A percentile compares a stretch with the other conserved stretches of the same genome.
These are phyloP conservation scores for Tremella mesenterica DNA, from an alignment of 768 basidiomycete species.

Conservation along the genomic window DNA sequence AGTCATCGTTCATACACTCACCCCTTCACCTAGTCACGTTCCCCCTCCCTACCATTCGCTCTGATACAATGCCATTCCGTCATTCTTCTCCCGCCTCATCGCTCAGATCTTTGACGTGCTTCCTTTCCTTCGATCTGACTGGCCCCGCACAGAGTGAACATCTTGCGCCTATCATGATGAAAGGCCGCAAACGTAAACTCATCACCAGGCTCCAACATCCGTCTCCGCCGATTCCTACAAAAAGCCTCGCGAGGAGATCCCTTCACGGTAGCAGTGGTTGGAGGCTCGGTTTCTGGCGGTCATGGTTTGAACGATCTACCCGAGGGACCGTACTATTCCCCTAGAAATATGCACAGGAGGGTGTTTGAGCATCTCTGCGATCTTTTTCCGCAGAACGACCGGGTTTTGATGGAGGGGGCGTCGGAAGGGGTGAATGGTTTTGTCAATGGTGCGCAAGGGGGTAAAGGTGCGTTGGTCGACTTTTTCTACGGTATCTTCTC, in stretches of 20 bases:
- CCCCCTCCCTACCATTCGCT: too few relatives aligned
- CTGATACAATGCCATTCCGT: too few relatives aligned
- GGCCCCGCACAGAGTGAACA: slow-evolving; percentile 10
- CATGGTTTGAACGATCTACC: slow-evolving; percentile 10
- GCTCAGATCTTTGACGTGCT: too few relatives aligned
- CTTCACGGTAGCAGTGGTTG: slow-evolving; percentile 32
- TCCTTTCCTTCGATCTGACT: too few relatives aligned
- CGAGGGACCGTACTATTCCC: slow-evolving; percentile 9
- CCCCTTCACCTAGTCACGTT: too few relatives aligned
- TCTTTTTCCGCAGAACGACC: slow-evolving; percentile 20
- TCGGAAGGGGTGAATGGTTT: slow-evolving; percentile 24
- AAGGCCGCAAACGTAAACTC: slow-evolving; percentile 6
- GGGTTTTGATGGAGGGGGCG: slow-evolving; percentile 6
- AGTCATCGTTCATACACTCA: too few relatives aligned
- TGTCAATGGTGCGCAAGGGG: slow-evolving; percentile 39
- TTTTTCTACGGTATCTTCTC: too few relatives aligned
- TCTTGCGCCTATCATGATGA: slow-evolving; percentile 6
- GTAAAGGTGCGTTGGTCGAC: slow-evolving; percentile 18
- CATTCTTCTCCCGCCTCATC: too few relatives aligned
- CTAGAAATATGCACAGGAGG: slow-evolving; percentile 20
- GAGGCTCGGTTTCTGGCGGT: slow-evolving; percentile 29
- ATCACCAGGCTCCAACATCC: slow-evolving; percentile 20
- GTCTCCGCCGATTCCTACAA: slow-evolving; percentile 17
- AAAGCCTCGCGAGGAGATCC: slow-evolving; percentile 22
- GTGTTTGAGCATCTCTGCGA: slow-evolving; percentile 27